Conservation (phyloP, 208 protist genomes). For the Leishmania mexicana region DNA sequence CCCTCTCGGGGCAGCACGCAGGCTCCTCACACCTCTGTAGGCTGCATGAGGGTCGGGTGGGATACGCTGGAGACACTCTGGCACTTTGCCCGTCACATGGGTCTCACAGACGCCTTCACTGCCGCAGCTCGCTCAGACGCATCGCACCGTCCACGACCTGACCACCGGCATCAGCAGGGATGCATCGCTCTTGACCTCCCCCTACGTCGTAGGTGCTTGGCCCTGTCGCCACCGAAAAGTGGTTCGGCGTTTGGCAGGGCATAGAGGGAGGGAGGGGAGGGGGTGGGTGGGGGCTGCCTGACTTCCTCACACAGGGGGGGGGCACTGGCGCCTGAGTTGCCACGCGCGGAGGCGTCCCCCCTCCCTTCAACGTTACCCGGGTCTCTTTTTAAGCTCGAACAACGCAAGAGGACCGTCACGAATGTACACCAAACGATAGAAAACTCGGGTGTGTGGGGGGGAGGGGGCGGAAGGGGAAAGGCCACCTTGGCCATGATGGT, state of each 20-base stretch:
- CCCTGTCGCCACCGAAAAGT: not conserved
- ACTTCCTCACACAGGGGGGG: not conserved
- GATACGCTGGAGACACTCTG: no score
- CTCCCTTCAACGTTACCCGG: not conserved
- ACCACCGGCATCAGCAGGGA: not conserved
- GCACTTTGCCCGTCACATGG: not conserved
- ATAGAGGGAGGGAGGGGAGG: not conserved
- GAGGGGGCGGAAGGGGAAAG: not conserved
- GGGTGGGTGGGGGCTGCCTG: no score
- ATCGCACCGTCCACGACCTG: no score
- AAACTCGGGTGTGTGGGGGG: not conserved
- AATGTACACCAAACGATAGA: not conserved
- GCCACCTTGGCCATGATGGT: not conserved
- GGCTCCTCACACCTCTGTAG: no score
- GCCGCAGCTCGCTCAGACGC: not conserved
- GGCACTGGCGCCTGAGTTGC: no score
- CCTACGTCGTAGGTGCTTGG: not conserved
- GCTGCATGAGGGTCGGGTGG: not conserved
- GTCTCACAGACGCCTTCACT: not conserved
- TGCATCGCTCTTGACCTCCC: no score
- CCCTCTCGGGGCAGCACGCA: no score
- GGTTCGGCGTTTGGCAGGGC: not conserved
- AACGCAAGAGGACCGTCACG: not conserved
- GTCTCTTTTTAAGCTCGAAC: not conserved
- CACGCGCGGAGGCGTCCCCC: no score